Base-by-base conservation (phyloP, 2,329 filamentous ascomycete genomes). In the Beauveria pseudobassiana region DNA sequence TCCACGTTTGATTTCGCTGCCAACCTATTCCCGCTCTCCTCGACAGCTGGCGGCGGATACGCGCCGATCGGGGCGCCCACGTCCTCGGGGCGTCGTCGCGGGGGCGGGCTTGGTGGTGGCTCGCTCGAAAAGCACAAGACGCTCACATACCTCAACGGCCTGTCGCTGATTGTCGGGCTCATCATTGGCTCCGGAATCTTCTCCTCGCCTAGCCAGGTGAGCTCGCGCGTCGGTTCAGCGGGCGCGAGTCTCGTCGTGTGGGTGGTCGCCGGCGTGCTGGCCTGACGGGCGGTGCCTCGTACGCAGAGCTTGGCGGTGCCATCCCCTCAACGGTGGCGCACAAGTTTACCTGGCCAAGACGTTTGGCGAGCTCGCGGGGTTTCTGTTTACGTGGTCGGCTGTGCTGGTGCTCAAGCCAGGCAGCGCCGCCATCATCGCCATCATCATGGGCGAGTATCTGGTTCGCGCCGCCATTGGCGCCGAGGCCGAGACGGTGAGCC, bases 381-480 rank as follows among this genome's bases (percentile, higher is more conserved):
- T 99, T 71, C 79, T 98, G 40, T 99, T 97, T 74, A 96, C 93
- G 2, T 99, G 95, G 95, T 92, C 91, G 57, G 93, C 95, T 0
- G 91, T 98, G 18, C 83, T 95, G 63, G 95, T 99, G 14, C 79
- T 99, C 64, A 98, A 97, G 76, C 95, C 95, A 0, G 95, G 95
- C 2, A 90, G 90, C 45, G 88, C 92, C 10, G 95, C 95, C 64
- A 99, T 99, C 71, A 91, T 99, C 66, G 84, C 93, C 66, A 97
- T 99, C 67, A 97, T 99, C 70, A 97, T 98, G 80, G 95, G 95
- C 49, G 95, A 99, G 76, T 99, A 99, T 71, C 79, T 96, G n/a
- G 91, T 97, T 59, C 84, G 92, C 52, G 93, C 92, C 16, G 82
- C 89, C 49, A 88, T 96, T 63, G 93, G 93, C 9, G 87, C 92